phyloP scores from a whole-genome alignment of 2,329 filamentous ascomycete genomes.

The Penicillium thymicola region DNA sequence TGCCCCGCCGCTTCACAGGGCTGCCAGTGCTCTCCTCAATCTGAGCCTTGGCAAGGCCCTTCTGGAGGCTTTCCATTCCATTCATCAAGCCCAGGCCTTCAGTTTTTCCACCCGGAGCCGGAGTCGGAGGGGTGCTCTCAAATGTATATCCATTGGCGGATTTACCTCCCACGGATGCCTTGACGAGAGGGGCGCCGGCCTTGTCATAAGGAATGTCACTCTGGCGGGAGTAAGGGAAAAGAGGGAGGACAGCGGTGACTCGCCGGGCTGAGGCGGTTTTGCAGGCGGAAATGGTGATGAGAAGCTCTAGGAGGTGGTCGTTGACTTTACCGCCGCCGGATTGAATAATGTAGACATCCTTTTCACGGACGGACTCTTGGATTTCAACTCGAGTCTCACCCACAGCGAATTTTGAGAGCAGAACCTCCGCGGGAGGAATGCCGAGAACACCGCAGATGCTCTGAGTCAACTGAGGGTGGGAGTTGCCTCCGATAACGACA shows the following conservation, averaged over 20 bases:
- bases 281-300: conserved; percentile 98
- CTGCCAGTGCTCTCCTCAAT: conserved; percentile 51
- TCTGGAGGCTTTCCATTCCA: conserved; percentile 67
- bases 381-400: conserved; percentile 96
- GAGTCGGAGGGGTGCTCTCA: conserved; percentile 86
- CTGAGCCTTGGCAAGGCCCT: conserved; percentile 67
- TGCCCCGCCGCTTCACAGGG: conserved; percentile 45
- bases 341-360: conserved; percentile 98
- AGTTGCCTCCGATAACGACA: conserved; percentile 87
- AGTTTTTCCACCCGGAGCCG: conserved; percentile 66
- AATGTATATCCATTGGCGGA: conserved; percentile 68
- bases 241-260: conserved; percentile 88
- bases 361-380: conserved; percentile 90
- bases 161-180: conserved; percentile 50
- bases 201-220: conserved; percentile 98
- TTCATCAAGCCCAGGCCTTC: conserved; percentile 64
- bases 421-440: conserved; percentile 77
- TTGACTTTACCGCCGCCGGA: conserved; percentile 90
- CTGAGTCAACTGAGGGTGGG: conserved; percentile 82
- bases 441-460: conserved; percentile 85
- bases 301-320: conserved; percentile 91
- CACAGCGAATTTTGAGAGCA: conserved; percentile 87
- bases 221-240: conserved; percentile 96
- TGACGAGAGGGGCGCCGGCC: conserved; percentile 79
- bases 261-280: conserved; percentile 88